Percentiles rank a stretch among this genome's conserved stretches.
phyloP scores from a whole-genome alignment of 2,329 filamentous ascomycete species.

The Bisporella sp. region DNA sequence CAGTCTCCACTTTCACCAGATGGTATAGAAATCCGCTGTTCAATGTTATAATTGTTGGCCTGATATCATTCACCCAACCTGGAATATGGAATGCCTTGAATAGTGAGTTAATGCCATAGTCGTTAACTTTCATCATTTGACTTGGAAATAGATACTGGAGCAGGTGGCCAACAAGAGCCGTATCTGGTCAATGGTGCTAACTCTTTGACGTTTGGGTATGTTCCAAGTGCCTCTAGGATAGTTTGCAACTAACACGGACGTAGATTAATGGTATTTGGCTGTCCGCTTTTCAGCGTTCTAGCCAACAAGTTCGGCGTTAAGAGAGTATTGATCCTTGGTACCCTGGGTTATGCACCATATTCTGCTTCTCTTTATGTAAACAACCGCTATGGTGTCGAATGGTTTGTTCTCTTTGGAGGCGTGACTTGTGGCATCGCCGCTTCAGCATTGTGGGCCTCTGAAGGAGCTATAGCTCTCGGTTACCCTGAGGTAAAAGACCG shows the following conservation, averaged over 20 bases:
- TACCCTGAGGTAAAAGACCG: slow-evolving; percentile 29
- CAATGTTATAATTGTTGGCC: not conserved
- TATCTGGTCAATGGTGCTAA: slow-evolving; percentile 38
- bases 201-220: slow-evolving; percentile 22
- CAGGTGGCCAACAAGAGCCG: slow-evolving; percentile 40
- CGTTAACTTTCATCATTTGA: not conserved
- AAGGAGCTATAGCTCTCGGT: slow-evolving; percentile 33
- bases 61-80: slow-evolving; percentile 13
- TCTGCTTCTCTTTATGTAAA: slow-evolving; percentile 34
- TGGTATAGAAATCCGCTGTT: not conserved
- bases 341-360: slow-evolving; percentile 35
- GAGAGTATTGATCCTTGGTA: slow-evolving; percentile 26
- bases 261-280: not conserved
- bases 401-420: slow-evolving; percentile 33
- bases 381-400: slow-evolving; percentile 31
- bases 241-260: slow-evolving; percentile 25
- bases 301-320: not conserved
- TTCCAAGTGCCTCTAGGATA: slow-evolving; percentile 35
- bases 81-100: slow-evolving; percentile 37
- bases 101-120: not conserved
- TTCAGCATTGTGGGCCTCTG: slow-evolving; percentile 34
- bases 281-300: not conserved
- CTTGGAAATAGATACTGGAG: slow-evolving; percentile 27
- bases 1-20: too few relatives aligned
- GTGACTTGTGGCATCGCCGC: slow-evolving; percentile 32